Evolutionary conservation across 164 flowering plant genomes (phyloP).

Genomic region (Stephania yunnanensis): DNA sequence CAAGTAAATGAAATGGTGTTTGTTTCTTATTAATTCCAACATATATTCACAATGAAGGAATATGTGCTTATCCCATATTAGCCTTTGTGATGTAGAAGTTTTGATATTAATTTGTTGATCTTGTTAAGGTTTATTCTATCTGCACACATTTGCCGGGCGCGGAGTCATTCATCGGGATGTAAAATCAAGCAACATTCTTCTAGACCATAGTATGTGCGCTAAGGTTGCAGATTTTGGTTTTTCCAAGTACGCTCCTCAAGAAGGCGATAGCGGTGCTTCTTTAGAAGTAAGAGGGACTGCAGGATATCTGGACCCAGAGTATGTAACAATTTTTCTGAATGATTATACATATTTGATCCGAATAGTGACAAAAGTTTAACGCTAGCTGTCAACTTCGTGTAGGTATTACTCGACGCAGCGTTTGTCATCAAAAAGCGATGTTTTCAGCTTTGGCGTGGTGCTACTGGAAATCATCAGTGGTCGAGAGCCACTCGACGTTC

Average conservation of each 20-base stretch:
- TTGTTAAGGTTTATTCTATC: constrained; percentile 54
- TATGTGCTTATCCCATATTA: too few relatives aligned
- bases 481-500: constrained; percentile 74
- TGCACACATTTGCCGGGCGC: constrained; percentile 63
- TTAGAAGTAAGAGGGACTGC: constrained; percentile 86
- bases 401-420: constrained; percentile 80
- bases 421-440: constrained; percentile 75
- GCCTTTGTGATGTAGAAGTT: not conserved
- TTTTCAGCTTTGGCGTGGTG: constrained; percentile 81
- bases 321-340: constrained; percentile 25
- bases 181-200: constrained; percentile 79
- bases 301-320: constrained; percentile 84
- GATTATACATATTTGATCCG: too few relatives aligned
- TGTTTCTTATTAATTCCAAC: not conserved
- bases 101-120: constrained; percentile 5
- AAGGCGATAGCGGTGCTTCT: constrained; percentile 68
- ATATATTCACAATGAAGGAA: too few relatives aligned
- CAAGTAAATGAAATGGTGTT: constrained; percentile 21
- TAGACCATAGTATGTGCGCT: constrained; percentile 78
- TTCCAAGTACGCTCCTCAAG: constrained; percentile 80
- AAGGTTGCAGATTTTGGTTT: constrained; percentile 79
- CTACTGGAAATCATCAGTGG: constrained; percentile 74
- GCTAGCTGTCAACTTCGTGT: constrained; percentile 7
- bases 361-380: too few relatives aligned
- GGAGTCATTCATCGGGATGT: constrained; percentile 73